A percentile compares a stretch with the other conserved stretches of the same genome.
Conservation (phyloP, 176 grass and related monocot species). For the Eleusine indica region DNA sequence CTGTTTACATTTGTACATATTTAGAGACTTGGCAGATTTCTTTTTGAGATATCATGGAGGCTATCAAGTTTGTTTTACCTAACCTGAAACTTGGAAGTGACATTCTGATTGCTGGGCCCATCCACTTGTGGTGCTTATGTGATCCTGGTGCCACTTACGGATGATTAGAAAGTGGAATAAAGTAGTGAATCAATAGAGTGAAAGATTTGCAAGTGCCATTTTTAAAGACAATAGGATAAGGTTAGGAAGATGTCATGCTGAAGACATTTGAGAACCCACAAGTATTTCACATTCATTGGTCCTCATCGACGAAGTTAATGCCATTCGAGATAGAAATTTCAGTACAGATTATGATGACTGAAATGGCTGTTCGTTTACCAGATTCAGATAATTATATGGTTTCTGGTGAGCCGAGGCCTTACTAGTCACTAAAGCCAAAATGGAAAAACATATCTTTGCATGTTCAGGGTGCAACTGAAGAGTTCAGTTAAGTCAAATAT, state of each 20-base stretch:
- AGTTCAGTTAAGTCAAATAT: slow-evolving; percentile 10
- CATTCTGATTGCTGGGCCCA: slow-evolving; percentile 81
- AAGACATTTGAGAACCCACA: not conserved
- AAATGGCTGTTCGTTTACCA: not conserved
- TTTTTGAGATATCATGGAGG: slow-evolving; percentile 32
- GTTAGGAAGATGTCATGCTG: slow-evolving; percentile 31
- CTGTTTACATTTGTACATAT: not conserved
- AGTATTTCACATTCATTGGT: not conserved
- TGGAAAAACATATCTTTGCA: not conserved
- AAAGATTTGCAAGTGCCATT: slow-evolving; percentile 24
- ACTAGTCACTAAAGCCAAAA: not conserved
- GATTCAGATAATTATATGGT: slow-evolving; percentile 4
- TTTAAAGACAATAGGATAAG: not conserved
- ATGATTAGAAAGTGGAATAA: slow-evolving; percentile 44
- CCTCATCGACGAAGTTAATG: not conserved
- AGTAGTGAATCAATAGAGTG: slow-evolving; percentile 29
- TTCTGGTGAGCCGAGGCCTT: not conserved
- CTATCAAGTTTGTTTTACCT: slow-evolving; percentile 29
- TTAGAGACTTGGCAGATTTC: not conserved
- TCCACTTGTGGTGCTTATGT: slow-evolving; percentile 55
- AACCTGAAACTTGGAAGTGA: slow-evolving; percentile 99
- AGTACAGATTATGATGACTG: not conserved
- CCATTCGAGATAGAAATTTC: not conserved
- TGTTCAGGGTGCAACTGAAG: slow-evolving; percentile 8
- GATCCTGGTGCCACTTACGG: slow-evolving; percentile 43